Percentiles rank a stretch among this genome's conserved stretches.
Conservation (phyloP, 1,284 basidiomycete genomes). For the Meripilus lineatus region DNA sequence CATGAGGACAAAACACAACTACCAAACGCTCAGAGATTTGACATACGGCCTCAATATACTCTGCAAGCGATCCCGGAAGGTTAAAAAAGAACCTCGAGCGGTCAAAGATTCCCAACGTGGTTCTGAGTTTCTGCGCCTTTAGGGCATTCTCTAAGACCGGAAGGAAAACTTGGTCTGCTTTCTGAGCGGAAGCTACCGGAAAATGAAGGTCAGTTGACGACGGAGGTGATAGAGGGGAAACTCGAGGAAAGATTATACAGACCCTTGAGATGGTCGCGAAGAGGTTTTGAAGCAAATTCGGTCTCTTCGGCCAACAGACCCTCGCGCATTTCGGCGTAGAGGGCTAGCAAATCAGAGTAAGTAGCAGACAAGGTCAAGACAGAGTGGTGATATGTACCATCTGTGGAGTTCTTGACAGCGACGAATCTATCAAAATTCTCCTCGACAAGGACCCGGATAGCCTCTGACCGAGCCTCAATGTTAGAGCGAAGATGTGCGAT, state of each 20-base stretch:
- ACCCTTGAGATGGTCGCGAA: conserved; percentile 86
- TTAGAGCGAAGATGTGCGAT: conserved; percentile 69
- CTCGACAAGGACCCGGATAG: conserved; percentile 91
- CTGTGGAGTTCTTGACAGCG: conserved; percentile 93
- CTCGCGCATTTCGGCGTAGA: conserved; percentile 92
- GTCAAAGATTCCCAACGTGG: conserved; percentile 94
- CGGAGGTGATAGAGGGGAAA: background rate
- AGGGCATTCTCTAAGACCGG: conserved; percentile 95
- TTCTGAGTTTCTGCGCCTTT: conserved; percentile 90
- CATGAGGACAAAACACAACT: background rate
- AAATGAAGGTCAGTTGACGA: background rate
- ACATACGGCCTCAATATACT: conserved; percentile 83
- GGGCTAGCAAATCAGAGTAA: conserved; percentile 43
- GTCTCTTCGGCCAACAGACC: conserved; percentile 74
- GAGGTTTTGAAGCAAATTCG: conserved; percentile 81
- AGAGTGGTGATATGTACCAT: conserved; percentile 52
- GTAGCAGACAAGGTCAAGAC: background rate
- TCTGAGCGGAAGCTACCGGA: conserved; percentile 71
- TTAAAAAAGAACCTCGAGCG: conserved; percentile 99
- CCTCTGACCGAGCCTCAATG: conserved; percentile 87
- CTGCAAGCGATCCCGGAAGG: conserved; percentile 87
- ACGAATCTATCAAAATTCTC: conserved; percentile 99
- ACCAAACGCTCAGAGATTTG: background rate
- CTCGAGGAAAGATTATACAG: conserved; percentile 25
- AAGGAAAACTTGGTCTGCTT: conserved; percentile 94